These are phyloP conservation scores for Hibiscus trionum DNA, from an alignment of 345 rosid genomes.

Conservation along the genomic window DNA sequence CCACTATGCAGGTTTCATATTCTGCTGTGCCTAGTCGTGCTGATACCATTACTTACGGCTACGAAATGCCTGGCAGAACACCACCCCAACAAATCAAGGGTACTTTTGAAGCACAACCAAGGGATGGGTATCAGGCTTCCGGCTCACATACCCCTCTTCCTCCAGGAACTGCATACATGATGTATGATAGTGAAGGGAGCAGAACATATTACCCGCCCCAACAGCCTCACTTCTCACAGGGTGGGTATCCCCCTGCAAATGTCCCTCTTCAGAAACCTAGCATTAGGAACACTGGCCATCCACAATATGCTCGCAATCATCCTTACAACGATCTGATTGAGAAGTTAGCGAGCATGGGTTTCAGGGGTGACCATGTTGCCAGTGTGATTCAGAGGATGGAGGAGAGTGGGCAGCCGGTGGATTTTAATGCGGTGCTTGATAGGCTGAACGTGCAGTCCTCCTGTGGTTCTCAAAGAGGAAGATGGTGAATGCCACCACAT, in stretches of 20 bases:
- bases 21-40: conserved; percentile 50
- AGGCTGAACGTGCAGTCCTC: conserved; percentile 57
- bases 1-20: conserved; percentile 67
- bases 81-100: conserved; percentile 69
- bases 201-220: conserved; percentile 53
- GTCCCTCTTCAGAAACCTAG: conserved; percentile 40
- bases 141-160: conserved; percentile 55
- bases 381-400: conserved; percentile 91
- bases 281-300: conserved; percentile 31
- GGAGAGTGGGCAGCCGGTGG: conserved; percentile 84
- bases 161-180: conserved; percentile 57
- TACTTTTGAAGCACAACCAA: conserved; percentile 42
- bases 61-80: conserved; percentile 46
- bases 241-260: conserved; percentile 49
- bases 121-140: conserved; percentile 55
- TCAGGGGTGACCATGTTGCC: conserved; percentile 66
- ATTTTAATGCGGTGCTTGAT: conserved; percentile 77
- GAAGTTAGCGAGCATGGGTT: conserved; percentile 86
- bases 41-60: conserved; percentile 59
- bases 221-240: conserved; percentile 59
- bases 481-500: conserved; percentile 38
- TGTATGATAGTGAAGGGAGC: conserved; percentile 60
- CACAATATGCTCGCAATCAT: conserved; percentile 51
- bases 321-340: conserved; percentile 73
- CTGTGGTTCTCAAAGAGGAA: conserved; percentile 62